A percentile compares a stretch with the other conserved stretches of the same genome.
Evolutionary conservation across 257 asterid species (phyloP).

Genomic region (Nicotiana paniculata): DNA sequence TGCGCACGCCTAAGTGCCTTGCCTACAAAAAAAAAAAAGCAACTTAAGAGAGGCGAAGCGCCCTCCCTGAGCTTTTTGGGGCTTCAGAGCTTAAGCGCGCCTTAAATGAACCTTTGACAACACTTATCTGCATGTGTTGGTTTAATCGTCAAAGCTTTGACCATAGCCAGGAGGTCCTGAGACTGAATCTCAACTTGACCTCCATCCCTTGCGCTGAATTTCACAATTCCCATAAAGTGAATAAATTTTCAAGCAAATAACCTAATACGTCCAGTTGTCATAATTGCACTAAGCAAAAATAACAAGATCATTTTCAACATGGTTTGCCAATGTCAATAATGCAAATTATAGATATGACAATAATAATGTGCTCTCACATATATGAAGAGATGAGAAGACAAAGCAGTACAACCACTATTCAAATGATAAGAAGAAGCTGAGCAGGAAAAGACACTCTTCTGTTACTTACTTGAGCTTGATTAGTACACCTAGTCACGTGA

Average conservation of each 20-base stretch:
- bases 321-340: not conserved
- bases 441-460: constrained; percentile 2
- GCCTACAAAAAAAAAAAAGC: too few relatives aligned
- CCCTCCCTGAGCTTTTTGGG: too few relatives aligned
- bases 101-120: too few relatives aligned
- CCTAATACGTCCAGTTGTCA: not conserved
- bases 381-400: not conserved
- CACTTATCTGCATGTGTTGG: not conserved
- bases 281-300: not conserved
- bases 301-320: not conserved
- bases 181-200: not conserved
- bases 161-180: not conserved
- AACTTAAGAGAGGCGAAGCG: too few relatives aligned
- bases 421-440: constrained; percentile 8
- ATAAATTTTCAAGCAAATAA: not conserved
- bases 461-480: constrained; percentile 72
- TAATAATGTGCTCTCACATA: not conserved
- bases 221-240: not conserved
- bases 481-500: constrained; percentile 83
- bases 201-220: not conserved
- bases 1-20: too few relatives aligned
- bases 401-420: constrained; percentile 2
- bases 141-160: not conserved
- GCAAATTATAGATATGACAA: not conserved
- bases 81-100: too few relatives aligned